Evolutionary conservation across 2,329 filamentous ascomycete species (phyloP), one percentile per base, ranked within the genome.

Genomic region (Chaetoscypha palmicola): DNA sequence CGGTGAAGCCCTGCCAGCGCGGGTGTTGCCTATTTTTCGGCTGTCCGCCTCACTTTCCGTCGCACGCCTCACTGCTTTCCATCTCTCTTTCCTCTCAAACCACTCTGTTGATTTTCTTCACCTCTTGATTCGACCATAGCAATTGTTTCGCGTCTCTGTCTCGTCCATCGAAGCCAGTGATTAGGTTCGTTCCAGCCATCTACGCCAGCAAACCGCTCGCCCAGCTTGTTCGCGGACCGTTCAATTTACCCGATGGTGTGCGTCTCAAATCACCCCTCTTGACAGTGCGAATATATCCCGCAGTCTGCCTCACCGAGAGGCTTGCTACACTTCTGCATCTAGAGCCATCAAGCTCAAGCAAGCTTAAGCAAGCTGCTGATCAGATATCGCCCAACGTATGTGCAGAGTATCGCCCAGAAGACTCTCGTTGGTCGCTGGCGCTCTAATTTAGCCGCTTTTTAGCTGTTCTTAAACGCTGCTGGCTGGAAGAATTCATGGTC

Each of bases 11-110:
- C 11, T 24, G 2, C 14, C 19, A 20, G 39, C n/a, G 10, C n/a
- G 19, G 21, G 32, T 43, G 40, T 33, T 43, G 40, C 40, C 40
- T 43, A 36, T 43, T 37, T 45, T 45, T 54, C 50, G 52, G 48
- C 41, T 43, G 52, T 48, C 34, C 47, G 52, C 52, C 50, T 54
- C 45, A 49, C 41, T 48, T 48, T 24, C 30, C 20, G 26, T 45
- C 44, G 44, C 34, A 43, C 43, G 48, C 50, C 46, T 52, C 46
- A 46, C 38, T 45, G 41, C 31, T 31, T 31, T 50, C 32, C 22
- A 28, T 33, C 19, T 19, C 26, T 28, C 34, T 36, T 36, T 17
- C 31, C 20, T 33, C 24, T 28, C 26, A 40, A 38, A 22, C 19
- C 28, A 16, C 37, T 26, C 23, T 22, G 11, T n/a, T 35, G 30